These are phyloP conservation scores for Candida maris DNA, from an alignment of 805 yeast genomes.

Conservation along the genomic window DNA sequence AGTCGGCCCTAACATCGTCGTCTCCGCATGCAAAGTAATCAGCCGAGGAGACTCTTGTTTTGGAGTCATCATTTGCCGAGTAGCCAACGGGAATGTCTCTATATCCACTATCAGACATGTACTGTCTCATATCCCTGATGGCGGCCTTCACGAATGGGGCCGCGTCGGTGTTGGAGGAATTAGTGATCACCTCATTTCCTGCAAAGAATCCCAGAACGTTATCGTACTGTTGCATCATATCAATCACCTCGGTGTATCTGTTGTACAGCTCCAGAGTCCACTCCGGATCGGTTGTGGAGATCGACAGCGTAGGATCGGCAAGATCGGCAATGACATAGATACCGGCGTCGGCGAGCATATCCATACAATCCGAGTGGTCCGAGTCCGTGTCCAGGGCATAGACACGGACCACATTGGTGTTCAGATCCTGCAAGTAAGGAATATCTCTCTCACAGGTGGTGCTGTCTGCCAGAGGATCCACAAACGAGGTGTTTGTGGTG, in stretches of 20 bases:
- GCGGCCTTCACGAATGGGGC: conserved; percentile 85
- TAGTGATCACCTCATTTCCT: conserved; percentile 80
- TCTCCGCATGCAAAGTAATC: conserved; percentile 78
- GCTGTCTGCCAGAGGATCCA: conserved; percentile 68
- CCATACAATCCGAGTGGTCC: conserved; percentile 71
- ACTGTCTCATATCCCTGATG: conserved; percentile 68
- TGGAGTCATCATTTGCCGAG: conserved; percentile 72
- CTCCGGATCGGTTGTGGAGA: conserved; percentile 57
- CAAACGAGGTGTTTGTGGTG: conserved; percentile 44
- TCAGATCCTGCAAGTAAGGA: conserved; percentile 58
- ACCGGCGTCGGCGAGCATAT: conserved; percentile 63
- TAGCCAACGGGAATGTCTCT: conserved; percentile 77
- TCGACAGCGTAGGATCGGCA: conserved; percentile 61
- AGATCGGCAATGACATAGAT: conserved; percentile 79
- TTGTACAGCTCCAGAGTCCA: conserved; percentile 62
- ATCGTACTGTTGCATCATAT: conserved; percentile 62
- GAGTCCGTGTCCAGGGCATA: conserved; percentile 63
- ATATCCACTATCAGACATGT: conserved; percentile 58
- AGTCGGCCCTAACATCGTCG: conserved; percentile 61
- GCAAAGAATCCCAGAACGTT: conserved; percentile 81
- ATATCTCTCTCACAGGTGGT: conserved; percentile 66
- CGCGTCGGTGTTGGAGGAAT: conserved; percentile 61
- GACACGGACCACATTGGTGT: conserved; percentile 71
- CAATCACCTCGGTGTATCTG: conserved; percentile 69
- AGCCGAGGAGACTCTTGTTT: conserved; percentile 63